phyloP scores from a whole-genome alignment of 164 flowering plant genomes.

The Echeveria elegans region DNA sequence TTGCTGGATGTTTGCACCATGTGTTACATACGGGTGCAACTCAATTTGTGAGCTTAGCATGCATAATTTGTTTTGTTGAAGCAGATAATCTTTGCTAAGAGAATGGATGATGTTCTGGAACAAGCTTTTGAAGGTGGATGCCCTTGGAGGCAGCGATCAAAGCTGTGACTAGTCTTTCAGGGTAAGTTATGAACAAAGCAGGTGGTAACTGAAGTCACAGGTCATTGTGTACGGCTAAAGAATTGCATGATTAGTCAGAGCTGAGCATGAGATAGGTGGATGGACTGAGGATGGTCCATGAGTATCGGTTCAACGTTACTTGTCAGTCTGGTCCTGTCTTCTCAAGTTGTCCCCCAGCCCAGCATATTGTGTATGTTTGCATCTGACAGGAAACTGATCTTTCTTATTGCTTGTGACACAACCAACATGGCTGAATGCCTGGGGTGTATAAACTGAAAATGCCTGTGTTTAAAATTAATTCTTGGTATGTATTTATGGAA shows the following conservation, averaged over 20 bases:
- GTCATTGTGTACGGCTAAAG: background rate
- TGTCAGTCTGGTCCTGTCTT: background rate
- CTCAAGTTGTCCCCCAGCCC: background rate
- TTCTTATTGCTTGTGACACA: background rate
- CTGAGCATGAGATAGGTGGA: background rate
- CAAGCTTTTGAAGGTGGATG: conserved; percentile 96
- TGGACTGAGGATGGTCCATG: background rate
- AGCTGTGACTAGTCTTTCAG: conserved; percentile 35
- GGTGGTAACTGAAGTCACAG: background rate
- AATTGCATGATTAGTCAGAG: background rate
- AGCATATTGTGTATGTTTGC: background rate
- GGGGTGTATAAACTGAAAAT: background rate
- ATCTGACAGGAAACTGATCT: background rate
- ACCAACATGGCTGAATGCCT: background rate
- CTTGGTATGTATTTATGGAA: too few relatives aligned
- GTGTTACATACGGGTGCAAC: too few relatives aligned
- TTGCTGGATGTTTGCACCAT: background rate
- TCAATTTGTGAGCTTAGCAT: background rate
- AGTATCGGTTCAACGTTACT: background rate
- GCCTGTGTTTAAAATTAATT: background rate
- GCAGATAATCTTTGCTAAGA: conserved; percentile 81
- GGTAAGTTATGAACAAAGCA: too few relatives aligned
- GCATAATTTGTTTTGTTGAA: conserved; percentile 1
- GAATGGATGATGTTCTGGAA: conserved; percentile 94
- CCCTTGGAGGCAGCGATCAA: conserved; percentile 73